Percentiles rank a stretch among this genome's conserved stretches.
These are phyloP conservation scores for Juncus effusus DNA, from an alignment of 176 grass and related monocot species.

Conservation along the genomic window DNA sequence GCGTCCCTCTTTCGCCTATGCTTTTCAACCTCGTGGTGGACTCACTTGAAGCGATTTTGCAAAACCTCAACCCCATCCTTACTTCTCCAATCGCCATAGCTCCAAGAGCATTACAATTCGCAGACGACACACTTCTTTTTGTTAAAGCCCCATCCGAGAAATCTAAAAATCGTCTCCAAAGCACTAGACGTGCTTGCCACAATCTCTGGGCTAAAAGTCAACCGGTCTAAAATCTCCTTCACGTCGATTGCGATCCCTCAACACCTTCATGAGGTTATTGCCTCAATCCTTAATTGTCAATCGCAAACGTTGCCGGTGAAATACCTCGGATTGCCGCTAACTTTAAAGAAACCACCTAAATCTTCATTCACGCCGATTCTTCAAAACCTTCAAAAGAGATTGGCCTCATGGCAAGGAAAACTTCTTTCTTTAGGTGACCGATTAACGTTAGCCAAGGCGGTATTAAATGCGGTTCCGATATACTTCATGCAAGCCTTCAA, in stretches of 20 bases:
- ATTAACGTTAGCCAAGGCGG: not conserved
- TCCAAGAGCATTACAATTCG: not conserved
- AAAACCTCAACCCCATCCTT: not conserved
- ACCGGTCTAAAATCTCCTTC: not conserved
- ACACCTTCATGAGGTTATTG: not conserved
- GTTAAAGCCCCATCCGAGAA: not conserved
- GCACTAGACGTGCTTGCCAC: not conserved
- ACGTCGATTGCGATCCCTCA: not conserved
- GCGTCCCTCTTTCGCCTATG: not conserved
- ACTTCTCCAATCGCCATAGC: no score
- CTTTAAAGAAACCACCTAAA: not conserved
- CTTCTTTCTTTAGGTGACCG: not conserved
- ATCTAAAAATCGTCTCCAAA: not conserved
- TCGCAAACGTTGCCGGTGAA: not conserved
- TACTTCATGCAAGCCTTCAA: not conserved
- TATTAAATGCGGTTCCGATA: not conserved
- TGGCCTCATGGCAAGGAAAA: not conserved
- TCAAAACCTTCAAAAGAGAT: not conserved
- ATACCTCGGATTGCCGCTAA: not conserved
- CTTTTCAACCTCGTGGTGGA: not conserved
- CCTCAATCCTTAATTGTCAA: not conserved
- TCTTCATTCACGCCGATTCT: not conserved
- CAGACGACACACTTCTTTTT: not conserved
- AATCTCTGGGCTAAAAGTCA: not conserved
- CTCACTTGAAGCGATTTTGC: not conserved